Evolutionary conservation across 2,329 filamentous ascomycete genomes (phyloP).

Genomic region (Lomentospora prolificans): DNA sequence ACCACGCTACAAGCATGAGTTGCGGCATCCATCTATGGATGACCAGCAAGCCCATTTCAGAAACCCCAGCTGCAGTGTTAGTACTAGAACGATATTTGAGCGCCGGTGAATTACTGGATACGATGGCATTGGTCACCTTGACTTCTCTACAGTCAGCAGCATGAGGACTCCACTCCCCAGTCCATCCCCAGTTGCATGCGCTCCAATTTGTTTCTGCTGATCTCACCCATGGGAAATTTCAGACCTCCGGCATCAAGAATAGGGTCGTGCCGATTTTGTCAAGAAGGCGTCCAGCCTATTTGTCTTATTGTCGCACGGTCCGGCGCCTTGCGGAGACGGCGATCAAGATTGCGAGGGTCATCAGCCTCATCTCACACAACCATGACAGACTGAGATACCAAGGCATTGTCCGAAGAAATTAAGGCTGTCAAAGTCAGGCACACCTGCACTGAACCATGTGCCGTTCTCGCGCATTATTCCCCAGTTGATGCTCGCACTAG

Average conservation of each 20-base stretch:
- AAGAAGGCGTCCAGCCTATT: too few species aligned
- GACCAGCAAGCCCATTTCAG: too few species aligned
- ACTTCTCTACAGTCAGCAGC: too few species aligned
- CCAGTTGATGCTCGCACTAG: neutral
- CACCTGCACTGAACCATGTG: neutral
- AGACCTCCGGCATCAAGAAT: too few species aligned
- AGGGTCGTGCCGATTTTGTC: too few species aligned
- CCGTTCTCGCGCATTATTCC: neutral
- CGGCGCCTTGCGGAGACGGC: neutral
- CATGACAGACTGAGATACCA: neutral
- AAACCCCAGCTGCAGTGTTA: neutral
- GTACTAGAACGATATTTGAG: too few species aligned
- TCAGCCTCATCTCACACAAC: neutral
- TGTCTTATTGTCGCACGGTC: neutral
- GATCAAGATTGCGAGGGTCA: neutral
- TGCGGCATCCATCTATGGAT: neutral
- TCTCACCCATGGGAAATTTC: too few species aligned
- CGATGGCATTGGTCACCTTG: too few species aligned
- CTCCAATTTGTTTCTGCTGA: too few species aligned
- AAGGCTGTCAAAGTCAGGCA: neutral
- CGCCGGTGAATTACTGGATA: too few species aligned
- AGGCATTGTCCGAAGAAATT: neutral
- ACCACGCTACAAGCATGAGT: neutral
- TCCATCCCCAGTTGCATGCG: too few species aligned
- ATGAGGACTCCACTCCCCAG: too few species aligned